These are phyloP conservation scores for Clarireedia sp. DNA, from an alignment of 2,329 filamentous ascomycete genomes.

Conservation along the genomic window DNA sequence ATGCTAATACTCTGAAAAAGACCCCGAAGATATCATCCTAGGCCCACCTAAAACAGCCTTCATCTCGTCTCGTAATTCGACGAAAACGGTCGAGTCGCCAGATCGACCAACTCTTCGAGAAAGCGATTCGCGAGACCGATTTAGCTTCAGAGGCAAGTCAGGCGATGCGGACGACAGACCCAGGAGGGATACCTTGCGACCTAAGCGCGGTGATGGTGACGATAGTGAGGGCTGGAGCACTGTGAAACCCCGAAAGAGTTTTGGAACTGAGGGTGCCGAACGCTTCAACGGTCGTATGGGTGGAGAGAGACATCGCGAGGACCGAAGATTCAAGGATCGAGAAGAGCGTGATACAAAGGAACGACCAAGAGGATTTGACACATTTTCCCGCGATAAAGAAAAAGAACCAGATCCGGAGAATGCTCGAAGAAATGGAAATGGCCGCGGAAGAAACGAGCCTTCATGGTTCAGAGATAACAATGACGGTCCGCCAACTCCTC, in stretches of 20 bases:
- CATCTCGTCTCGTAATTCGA: slow-evolving; percentile 44
- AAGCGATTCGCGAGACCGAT: slow-evolving; percentile 49
- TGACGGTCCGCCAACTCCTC: slow-evolving; percentile 23
- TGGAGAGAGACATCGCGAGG: slow-evolving; percentile 36
- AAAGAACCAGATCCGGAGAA: slow-evolving; percentile 38
- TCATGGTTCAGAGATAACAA: slow-evolving; percentile 60
- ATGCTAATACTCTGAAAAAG: slow-evolving; percentile 32
- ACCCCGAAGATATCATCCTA: slow-evolving; percentile 74
- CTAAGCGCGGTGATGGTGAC: slow-evolving; percentile 45
- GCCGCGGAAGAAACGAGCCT: slow-evolving; percentile 58
- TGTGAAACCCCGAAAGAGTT: slow-evolving; percentile 66
- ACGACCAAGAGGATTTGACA: slow-evolving; percentile 43
- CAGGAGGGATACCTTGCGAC: slow-evolving; percentile 40
- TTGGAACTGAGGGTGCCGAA: slow-evolving; percentile 64
- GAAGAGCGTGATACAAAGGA: slow-evolving; percentile 49
- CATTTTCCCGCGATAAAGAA: slow-evolving; percentile 42
- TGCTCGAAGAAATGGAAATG: slow-evolving; percentile 55
- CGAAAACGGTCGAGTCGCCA: slow-evolving; percentile 33
- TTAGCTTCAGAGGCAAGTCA: slow-evolving; percentile 48
- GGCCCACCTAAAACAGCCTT: slow-evolving; percentile 79
- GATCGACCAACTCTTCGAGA: slow-evolving; percentile 42
- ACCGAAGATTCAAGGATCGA: slow-evolving; percentile 39
- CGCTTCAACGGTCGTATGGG: slow-evolving; percentile 61
- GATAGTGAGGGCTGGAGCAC: slow-evolving; percentile 68
- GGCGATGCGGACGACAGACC: slow-evolving; percentile 45